Evolutionary conservation across 164 flowering plant genomes (phyloP), one percentile per base, ranked within the genome.

Genomic region (Vitis rotundifolia): DNA sequence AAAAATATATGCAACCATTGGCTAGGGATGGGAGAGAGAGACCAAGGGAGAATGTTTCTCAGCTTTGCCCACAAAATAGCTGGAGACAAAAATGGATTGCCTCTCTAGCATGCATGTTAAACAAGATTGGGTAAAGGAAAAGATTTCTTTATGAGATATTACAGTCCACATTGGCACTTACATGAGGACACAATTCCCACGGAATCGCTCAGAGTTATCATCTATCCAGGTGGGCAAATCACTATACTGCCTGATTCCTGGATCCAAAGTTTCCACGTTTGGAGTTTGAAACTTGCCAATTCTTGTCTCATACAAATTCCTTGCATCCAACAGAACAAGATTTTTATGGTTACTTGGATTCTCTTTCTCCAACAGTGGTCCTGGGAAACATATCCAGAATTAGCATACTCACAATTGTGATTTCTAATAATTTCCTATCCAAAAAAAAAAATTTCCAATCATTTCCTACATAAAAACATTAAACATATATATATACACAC

Each of bases 301-400:
- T 83, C 99, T 85, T 54, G 99, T 92, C 82, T 94, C 99, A 69
- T 94, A 94, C 48, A 92, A 74, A 72, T 94, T 94, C 73, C 99
- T 87, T 49, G 99, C 97, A 86, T 94, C 99, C 77, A 94, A 77
- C 29, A 94, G 71, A 73, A 92, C 74, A 75, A 90, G 69, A 19
- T 59, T 69, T 71, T 76, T 77, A 61, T 56, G 16, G 15, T 71
- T 69, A 69, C 26, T 53, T 14, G 77, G 55, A 68, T 66, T 73
- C 15, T 77, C 80, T 28, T 71, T 60, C 44, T 83, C 88, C 48
- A 66, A 66, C 53, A 63, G 19, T 61, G 63, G 51, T 26, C 87
- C 90, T 85, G 72, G 5, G 51, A 67, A 76, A 51, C 71, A 62
- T 12, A 64, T 26, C 51, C 60, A 66, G 11, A 63, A 31, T 53